Percentiles rank a stretch among this genome's conserved stretches.
phyloP scores from a whole-genome alignment of 768 basidiomycete species.

The Tephrocybe rancida region DNA sequence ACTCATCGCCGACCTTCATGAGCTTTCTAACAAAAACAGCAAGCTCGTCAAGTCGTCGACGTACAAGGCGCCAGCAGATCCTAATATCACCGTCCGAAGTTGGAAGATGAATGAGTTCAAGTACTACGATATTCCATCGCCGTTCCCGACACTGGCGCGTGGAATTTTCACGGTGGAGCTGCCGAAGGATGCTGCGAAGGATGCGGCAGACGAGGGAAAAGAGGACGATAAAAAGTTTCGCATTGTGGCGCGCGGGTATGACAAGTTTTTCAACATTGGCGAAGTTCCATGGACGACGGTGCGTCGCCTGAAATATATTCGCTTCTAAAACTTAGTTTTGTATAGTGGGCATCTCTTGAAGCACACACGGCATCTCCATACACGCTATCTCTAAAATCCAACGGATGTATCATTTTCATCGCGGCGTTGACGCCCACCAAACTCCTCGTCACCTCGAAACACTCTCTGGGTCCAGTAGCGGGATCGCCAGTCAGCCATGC shows the following conservation, averaged over 20 bases:
- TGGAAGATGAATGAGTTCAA: slow-evolving; percentile 99
- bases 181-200: slow-evolving; percentile 20
- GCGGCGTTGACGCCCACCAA: slow-evolving; percentile 76
- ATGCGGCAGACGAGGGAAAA: slow-evolving; percentile 18
- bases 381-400: slow-evolving; percentile 88
- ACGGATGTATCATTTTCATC: slow-evolving; percentile 97
- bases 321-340: slow-evolving; percentile 2
- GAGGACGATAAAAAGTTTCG: slow-evolving; percentile 36
- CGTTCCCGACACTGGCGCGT: slow-evolving; percentile 93
- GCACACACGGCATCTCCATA: slow-evolving; percentile 76
- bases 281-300: slow-evolving; percentile 97
- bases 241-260: slow-evolving; percentile 91
- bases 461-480: slow-evolving; percentile 69
- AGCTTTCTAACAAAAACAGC: slow-evolving; percentile 53
- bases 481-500: slow-evolving; percentile 65
- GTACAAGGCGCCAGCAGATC: slow-evolving; percentile 61
- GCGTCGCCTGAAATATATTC: slow-evolving; percentile 3
- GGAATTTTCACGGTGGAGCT: slow-evolving; percentile 80
- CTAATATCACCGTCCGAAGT: slow-evolving; percentile 61
- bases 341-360: slow-evolving; percentile 77
- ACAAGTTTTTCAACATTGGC: slow-evolving; percentile 98
- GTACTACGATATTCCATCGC: slow-evolving; percentile 86
- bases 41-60: slow-evolving; percentile 66
- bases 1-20: slow-evolving; percentile 57
- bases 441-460: slow-evolving; percentile 90